A percentile compares a stretch with the other conserved stretches of the same genome.
Evolutionary conservation across 129 eudicot genomes (phyloP).

Genomic region (Arctium minus): DNA sequence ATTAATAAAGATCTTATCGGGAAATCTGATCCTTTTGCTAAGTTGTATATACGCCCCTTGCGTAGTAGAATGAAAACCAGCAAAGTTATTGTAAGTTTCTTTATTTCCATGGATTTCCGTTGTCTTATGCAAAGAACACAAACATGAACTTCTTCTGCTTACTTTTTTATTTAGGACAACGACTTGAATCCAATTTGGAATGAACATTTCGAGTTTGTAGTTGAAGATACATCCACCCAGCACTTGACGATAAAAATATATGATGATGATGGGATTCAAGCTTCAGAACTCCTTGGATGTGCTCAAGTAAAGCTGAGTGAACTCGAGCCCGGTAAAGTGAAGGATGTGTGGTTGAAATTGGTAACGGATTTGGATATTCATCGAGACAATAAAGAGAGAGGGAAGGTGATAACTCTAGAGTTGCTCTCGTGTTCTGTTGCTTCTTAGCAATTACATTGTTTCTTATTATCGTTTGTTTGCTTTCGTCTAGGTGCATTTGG

Average conservation of each 20-base stretch:
- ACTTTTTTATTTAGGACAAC: slow-evolving; percentile 57
- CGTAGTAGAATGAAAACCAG: slow-evolving; percentile 70
- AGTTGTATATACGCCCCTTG: slow-evolving; percentile 64
- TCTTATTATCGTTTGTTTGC: slow-evolving; percentile 9
- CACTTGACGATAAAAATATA: slow-evolving; percentile 76
- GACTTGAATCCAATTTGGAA: slow-evolving; percentile 96
- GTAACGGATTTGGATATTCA: slow-evolving; percentile 88
- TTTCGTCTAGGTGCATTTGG: slow-evolving; percentile 74
- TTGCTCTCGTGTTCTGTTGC: neutral
- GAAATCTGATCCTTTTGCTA: slow-evolving; percentile 95
- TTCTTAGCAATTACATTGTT: neutral
- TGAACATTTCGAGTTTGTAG: slow-evolving; percentile 88
- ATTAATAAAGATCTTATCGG: slow-evolving; percentile 90
- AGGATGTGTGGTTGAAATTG: slow-evolving; percentile 90
- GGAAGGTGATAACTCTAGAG: slow-evolving; percentile 53
- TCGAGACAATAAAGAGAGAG: slow-evolving; percentile 86
- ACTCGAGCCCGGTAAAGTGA: slow-evolving; percentile 91
- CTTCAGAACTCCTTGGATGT: slow-evolving; percentile 85
- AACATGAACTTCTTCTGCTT: neutral
- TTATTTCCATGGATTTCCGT: neutral
- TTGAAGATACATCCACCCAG: slow-evolving; percentile 87
- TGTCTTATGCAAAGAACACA: neutral
- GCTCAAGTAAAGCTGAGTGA: slow-evolving; percentile 68
- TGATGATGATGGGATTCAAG: slow-evolving; percentile 87
- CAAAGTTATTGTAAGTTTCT: slow-evolving; percentile 73